These are phyloP conservation scores for Pichia ethanolica DNA, from an alignment of 805 yeast species.

Conservation along the genomic window DNA sequence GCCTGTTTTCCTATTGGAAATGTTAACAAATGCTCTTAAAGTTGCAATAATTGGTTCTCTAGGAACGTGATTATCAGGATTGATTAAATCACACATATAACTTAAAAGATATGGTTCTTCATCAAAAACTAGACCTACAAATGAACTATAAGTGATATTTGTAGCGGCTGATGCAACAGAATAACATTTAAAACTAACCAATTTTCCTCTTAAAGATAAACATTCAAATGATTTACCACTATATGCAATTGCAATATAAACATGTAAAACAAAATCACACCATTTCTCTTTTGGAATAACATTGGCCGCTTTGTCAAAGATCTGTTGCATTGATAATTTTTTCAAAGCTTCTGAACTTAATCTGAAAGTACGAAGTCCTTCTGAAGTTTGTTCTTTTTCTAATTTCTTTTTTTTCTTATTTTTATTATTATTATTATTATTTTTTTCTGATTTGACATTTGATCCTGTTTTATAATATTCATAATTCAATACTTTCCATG, in stretches of 20 bases:
- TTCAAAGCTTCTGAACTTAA: slow-evolving; percentile 52
- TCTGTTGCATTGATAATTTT: slow-evolving; percentile 48
- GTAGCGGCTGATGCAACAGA: slow-evolving; percentile 60
- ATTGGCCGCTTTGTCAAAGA: slow-evolving; percentile 53
- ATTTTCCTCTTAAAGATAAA: slow-evolving; percentile 45
- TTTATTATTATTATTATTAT: not conserved
- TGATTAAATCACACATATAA: slow-evolving; percentile 63
- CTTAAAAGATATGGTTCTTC: slow-evolving; percentile 64
- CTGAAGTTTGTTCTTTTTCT: slow-evolving; percentile 19
- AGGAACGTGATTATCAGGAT: slow-evolving; percentile 53
- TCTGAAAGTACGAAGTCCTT: slow-evolving; percentile 45
- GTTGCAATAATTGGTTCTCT: slow-evolving; percentile 51
- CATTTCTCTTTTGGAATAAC: slow-evolving; percentile 55
- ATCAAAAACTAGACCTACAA: slow-evolving; percentile 61
- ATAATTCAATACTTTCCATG: slow-evolving; percentile 50
- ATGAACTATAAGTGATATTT: slow-evolving; percentile 46
- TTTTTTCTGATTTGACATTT: slow-evolving; percentile 2
- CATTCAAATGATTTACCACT: slow-evolving; percentile 45
- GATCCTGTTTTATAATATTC: slow-evolving; percentile 38
- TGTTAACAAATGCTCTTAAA: slow-evolving; percentile 57
- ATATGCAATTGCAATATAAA: slow-evolving; percentile 67
- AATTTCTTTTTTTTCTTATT: slow-evolving; percentile 11
- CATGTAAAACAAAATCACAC: slow-evolving; percentile 55
- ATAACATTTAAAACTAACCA: slow-evolving; percentile 57
- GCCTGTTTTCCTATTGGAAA: slow-evolving; percentile 60